Evolutionary conservation across 2,329 filamentous ascomycete genomes (phyloP), one percentile per base, ranked within the genome.

Genomic region (Didymellaceae sp.): DNA sequence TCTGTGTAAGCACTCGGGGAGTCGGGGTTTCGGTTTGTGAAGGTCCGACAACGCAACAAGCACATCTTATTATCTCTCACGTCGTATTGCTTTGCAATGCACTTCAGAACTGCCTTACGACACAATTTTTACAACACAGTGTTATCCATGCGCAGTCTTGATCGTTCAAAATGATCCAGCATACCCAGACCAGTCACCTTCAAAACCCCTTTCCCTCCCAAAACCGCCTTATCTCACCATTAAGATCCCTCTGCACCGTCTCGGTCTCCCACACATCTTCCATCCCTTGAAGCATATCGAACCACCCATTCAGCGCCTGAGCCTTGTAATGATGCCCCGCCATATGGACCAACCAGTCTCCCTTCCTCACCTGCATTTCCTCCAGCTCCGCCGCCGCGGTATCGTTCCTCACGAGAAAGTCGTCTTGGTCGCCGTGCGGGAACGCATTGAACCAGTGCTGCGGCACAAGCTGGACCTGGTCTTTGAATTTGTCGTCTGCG

Each of bases 391-490:
- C 50, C 3, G 67, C 75, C 45, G 72, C 68, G 45, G 72, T 70
- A 38, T 72, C 66, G 38, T 52, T 31, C 13, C 72, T 70, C 25
- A 38, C 16, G 7, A 39, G 38, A 18, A 52, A 62, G 5, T 20
- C 16, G 16, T 47, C n/a, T 13, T 61, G 43, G 2, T 43, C 72
- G 14, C 69, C 71, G 38, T 74, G 65, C 17, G 54, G 53, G 38
- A 77, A 78, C 1, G 73, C 72, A 51, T 78, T 78, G 61, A 78
- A 77, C 75, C 74, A 77, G 7, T 75, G 58, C 51, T 77, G 75
- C 10, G 75, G 74, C 32, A 73, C 68, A 24, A 70, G 59, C 8
- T 71, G 66, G 10, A 73, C 58, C 47, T 71, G 56, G 6, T 64
- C 50, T 8, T 48, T 55, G 54, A 76, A 76, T 0, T 62, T 49